These are phyloP conservation scores for Psilocybe subaeruginosa DNA, from an alignment of 768 basidiomycete species.

Conservation along the genomic window DNA sequence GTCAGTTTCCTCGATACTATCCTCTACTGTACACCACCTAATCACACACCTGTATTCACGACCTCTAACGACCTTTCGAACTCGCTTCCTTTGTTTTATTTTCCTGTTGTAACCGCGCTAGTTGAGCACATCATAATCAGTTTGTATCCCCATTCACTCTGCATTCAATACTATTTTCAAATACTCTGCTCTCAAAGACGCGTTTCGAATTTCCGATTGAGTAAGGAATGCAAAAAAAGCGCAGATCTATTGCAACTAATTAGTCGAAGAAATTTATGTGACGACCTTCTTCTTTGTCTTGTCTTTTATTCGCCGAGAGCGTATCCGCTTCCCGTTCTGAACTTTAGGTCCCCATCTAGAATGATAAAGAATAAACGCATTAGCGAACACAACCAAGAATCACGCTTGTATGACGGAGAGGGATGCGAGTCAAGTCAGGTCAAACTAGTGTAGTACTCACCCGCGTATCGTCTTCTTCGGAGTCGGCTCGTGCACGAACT, in stretches of 20 bases:
- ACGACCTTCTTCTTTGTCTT: conserved; percentile 19
- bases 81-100: no score
- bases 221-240: background rate
- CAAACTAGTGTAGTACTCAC: conserved; percentile 43
- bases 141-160: no score
- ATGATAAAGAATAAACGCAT: background rate
- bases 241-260: conserved; percentile 1
- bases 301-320: conserved; percentile 56
- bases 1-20: no score
- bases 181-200: background rate
- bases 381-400: background rate
- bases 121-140: no score
- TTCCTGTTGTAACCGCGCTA: no score
- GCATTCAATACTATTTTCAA: no score
- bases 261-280: conserved; percentile 13
- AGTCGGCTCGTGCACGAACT: conserved; percentile 65
- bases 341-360: conserved; percentile 74
- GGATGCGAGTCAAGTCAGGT: background rate
- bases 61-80: no score
- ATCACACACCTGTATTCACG: no score
- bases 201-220: background rate
- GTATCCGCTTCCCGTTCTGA: conserved; percentile 75
- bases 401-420: background rate
- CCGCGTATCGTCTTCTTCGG: conserved; percentile 83
- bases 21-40: no score